Conservation (phyloP, 1,139 yeast species). For the Yamadazyma mexicana region DNA sequence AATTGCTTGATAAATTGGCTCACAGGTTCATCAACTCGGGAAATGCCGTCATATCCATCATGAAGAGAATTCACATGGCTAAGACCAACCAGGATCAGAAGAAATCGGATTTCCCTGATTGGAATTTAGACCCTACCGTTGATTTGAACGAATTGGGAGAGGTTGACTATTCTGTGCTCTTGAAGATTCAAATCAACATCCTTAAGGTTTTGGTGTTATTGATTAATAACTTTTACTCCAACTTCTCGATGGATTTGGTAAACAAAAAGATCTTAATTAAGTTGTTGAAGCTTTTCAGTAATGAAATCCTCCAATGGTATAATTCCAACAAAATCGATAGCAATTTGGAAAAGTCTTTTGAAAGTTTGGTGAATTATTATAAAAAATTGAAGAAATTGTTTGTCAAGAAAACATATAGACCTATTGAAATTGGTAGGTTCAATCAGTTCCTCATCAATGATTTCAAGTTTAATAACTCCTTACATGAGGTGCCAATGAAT, state of each 20-base stretch:
- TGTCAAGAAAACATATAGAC: constrained; percentile 79
- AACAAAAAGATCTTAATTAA: constrained; percentile 66
- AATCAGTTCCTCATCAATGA: constrained; percentile 40
- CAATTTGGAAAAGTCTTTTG: constrained; percentile 43
- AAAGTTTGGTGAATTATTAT: constrained; percentile 57
- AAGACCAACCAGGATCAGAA: constrained; percentile 11
- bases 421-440: constrained; percentile 45
- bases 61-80: constrained; percentile 30
- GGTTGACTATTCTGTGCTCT: constrained; percentile 57
- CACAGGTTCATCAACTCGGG: constrained; percentile 48
- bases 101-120: constrained; percentile 45
- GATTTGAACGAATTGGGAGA: constrained; percentile 42
- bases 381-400: constrained; percentile 70
- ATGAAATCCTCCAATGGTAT: constrained; percentile 75
- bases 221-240: constrained; percentile 71
- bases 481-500: constrained; percentile 50
- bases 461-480: constrained; percentile 40
- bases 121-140: constrained; percentile 46
- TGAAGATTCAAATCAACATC: constrained; percentile 77
- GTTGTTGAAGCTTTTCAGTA: constrained; percentile 66
- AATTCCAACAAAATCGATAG: constrained; percentile 46
- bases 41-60: constrained; percentile 48
- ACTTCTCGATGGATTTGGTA: constrained; percentile 67
- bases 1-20: constrained; percentile 43
- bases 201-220: constrained; percentile 74